Evolutionary conservation across 805 yeast genomes (phyloP).

Genomic region (Saccharomycopsis schoenii): DNA sequence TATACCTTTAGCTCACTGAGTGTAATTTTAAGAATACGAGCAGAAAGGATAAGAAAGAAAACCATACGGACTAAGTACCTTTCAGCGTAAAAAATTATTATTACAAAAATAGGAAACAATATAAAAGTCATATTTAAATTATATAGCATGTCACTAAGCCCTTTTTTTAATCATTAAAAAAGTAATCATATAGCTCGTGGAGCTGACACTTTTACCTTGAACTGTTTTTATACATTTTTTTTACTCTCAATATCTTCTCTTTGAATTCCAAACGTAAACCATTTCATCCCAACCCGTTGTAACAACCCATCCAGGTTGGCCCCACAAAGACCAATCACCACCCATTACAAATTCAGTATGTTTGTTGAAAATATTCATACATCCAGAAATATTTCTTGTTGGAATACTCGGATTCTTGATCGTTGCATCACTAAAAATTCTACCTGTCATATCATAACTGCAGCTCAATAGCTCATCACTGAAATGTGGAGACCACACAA

Average conservation of each 20-base stretch:
- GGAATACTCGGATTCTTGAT: constrained; percentile 23
- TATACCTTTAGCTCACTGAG: background rate
- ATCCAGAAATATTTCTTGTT: constrained; percentile 30
- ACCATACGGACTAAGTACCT: too few species aligned
- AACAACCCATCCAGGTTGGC: constrained; percentile 90
- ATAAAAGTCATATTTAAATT: background rate
- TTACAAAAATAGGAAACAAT: background rate
- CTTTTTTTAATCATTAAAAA: too few species aligned
- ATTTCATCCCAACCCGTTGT: constrained; percentile 96
- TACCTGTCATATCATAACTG: constrained; percentile 87
- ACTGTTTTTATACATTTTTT: background rate
- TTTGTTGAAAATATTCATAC: constrained; percentile 46
- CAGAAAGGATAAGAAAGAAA: too few species aligned
- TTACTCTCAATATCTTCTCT: background rate
- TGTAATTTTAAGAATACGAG: too few species aligned
- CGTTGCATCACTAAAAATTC: constrained; percentile 74
- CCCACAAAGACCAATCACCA: constrained; percentile 95
- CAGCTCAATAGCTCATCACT: constrained; percentile 61
- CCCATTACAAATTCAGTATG: constrained; percentile 90
- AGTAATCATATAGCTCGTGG: too few species aligned
- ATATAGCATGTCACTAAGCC: background rate
- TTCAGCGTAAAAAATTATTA: too few species aligned
- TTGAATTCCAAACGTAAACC: constrained; percentile 78
- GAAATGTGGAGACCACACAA: constrained; percentile 84
- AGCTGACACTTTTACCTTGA: background rate